Base-by-base conservation (phyloP, 2,329 filamentous ascomycete genomes). In the Cryphonectria carpinicola region DNA sequence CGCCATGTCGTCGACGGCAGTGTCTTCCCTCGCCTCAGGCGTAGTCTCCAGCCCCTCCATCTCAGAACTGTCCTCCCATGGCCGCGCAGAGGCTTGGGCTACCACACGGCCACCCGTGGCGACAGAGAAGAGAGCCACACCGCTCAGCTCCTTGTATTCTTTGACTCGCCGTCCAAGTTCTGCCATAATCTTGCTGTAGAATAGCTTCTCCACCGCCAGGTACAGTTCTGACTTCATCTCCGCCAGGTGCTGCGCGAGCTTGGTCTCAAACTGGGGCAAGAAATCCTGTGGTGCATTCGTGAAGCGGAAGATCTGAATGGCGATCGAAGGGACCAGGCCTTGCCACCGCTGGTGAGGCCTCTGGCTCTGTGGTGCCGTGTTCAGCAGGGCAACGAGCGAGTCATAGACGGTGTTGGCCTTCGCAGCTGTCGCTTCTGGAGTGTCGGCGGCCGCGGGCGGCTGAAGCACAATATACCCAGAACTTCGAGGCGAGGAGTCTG, bases 1-100 rank as follows among this genome's bases (percentile, higher is more conserved):
- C 0, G 93, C 89, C 79, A 97, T 88, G 71, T 94, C 90, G 60
- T 86, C 85, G 52, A 92, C 77, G 46, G 85, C 84, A 60, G 82
- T 84, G 65, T 89, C 86, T 65, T 88, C 86, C 60, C 85, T 83
- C 11, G 80, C 79, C 68, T 85, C 83, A 13, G 81, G 82, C 70
- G 75, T 74, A 8, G 74, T 52, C 25, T 56, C 60, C n/a, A 62
- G 6, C 28, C 46, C 66, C 65, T 70, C 66, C 65, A 65, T 74
- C 70, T 80, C 77, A 54, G 78, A 74, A 25, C 71, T 74, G 37
- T 75, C 74, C 49, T 82, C 80, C 74, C 80, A 78, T 8, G 77
- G 75, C 37, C 81, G 81, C 35, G 65, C 65, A 32, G 67, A 67
- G 71, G 76, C 78, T 39, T 79, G 78, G 62, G 78, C 79, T 35